Evolutionary conservation across 345 rosid genomes (phyloP), one percentile per base, ranked within the genome.

Genomic region (Hevea brasiliensis): DNA sequence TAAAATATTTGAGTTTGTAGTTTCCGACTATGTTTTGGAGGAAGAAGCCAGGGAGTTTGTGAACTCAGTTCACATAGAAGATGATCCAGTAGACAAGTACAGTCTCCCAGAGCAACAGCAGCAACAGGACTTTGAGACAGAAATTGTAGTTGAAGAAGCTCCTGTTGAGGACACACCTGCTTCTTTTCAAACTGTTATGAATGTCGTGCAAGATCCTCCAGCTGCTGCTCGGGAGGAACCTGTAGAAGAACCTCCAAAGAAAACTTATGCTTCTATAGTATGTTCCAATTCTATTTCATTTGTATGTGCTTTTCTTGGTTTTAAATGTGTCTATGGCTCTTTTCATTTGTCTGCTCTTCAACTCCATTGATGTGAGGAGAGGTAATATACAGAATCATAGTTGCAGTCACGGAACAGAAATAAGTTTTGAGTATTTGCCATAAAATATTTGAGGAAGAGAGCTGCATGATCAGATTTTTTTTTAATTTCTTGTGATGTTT

Each of bases 191-290:
- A 80, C 74, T 62, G 68, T 26, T 61, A 83, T 84, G 59, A 83
- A 82, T 61, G 78, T 78, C 10, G 81, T 85, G 72, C 90, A 85
- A 58, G 86, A 88, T 48, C 60, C 81, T 18, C 81, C 81, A 12
- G 79, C 86, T 72, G 75, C 80, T 58, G 80, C 82, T 24, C 65
- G 64, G 26, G 96, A 89, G 73, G 97, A 90, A 83, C 85, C 90
- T 13, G 81, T 62, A 40, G 95, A 77, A 78, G 98, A 95, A 73
- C 84, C 85, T 58, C 71, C 75, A 15, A 89, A 81, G 86, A 90
- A 82, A 85, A 95, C 97, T 45, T 95, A 87, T 50, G 99, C 99
- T 63, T 88, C 97, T 42, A 91, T 95, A 65, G 99, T 95, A 89
- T 68, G 99, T 68, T 17, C 75, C 40, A 32, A 50, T 20, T 58